Evolutionary conservation across 176 grass and related monocot species (phyloP), one percentile per base, ranked within the genome.

Genomic region (Bothriochloa decipiens): DNA sequence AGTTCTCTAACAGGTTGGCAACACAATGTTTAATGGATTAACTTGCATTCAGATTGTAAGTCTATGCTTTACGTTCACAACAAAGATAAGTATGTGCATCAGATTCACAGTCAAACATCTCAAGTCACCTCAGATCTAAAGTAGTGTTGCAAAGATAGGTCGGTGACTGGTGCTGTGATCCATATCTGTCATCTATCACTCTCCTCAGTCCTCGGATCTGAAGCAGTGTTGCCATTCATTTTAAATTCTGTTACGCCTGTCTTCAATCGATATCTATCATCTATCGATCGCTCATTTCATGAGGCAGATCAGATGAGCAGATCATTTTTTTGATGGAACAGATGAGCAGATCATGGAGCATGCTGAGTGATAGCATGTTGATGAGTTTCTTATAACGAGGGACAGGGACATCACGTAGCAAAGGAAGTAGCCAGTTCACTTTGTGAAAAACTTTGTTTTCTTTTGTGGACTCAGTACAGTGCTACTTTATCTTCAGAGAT

Each of bases 261-360:
- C 20, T 57, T 57, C 52, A 55, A 6, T 55, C 20, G 18, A n/a
- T 22, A 57, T 57, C 18, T 22, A 57, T n/a, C 53, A 9, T 57
- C 53, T 22, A 9, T 57, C 7, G 0, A 3, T n/a, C 2, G 18
- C 18, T 57, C 20, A 3, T 22, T 57, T 57, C 53, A 57, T n/a
- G 53, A 57, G 53, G 2, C 53, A 57, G 18, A 57, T 57, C 18
- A 57, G 0, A 80, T 73, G 57, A 42, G 20, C n/a, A n/a, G n/a
- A n/a, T n/a, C n/a, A n/a, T n/a, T n/a, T n/a, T n/a, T n/a, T n/a
- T n/a, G n/a, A n/a, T n/a, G n/a, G n/a, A n/a, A n/a, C n/a, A n/a
- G n/a, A n/a, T n/a, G n/a, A n/a, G n/a, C n/a, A n/a, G 91, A 46
- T 87, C 25, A 91, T 84, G 41, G 93, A 89, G 84, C 88, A 91